Conservation (phyloP, 345 rosid species). For the Citropsis articulata region DNA sequence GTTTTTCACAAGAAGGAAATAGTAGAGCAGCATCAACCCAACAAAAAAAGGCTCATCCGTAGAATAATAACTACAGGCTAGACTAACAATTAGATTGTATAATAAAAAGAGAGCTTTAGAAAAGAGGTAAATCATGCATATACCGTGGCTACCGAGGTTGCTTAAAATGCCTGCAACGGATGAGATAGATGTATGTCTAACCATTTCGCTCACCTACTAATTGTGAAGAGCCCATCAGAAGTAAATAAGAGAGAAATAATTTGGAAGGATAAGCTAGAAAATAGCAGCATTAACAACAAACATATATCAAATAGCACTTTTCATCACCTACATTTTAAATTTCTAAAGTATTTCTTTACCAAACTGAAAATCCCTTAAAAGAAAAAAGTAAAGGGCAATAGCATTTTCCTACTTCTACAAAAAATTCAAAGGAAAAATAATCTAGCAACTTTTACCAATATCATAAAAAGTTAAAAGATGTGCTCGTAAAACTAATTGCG, state of each 20-base stretch:
- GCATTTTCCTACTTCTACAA: neutral
- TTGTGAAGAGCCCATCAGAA: conserved; percentile 15
- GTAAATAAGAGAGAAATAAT: neutral
- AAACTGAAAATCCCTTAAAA: neutral
- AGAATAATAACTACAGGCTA: neutral
- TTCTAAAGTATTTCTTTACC: neutral
- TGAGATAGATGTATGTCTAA: conserved; percentile 58
- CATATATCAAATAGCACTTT: neutral
- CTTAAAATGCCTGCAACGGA: conserved; percentile 59
- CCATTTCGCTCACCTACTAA: conserved; percentile 67
- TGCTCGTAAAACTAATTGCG: neutral
- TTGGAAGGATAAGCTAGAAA: neutral
- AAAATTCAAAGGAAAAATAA: neutral
- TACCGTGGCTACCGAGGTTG: conserved; percentile 83
- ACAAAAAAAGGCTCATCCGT: neutral
- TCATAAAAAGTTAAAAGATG: no score
- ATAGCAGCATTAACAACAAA: neutral
- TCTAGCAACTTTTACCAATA: neutral
- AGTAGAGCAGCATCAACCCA: neutral
- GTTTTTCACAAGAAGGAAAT: neutral
- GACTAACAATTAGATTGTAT: neutral
- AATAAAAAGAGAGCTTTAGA: neutral
- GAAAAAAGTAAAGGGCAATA: neutral
- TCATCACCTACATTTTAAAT: neutral
- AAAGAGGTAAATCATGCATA: neutral